Conservation (phyloP, 805 yeast species). For the Pichia nanzhaoensis region DNA sequence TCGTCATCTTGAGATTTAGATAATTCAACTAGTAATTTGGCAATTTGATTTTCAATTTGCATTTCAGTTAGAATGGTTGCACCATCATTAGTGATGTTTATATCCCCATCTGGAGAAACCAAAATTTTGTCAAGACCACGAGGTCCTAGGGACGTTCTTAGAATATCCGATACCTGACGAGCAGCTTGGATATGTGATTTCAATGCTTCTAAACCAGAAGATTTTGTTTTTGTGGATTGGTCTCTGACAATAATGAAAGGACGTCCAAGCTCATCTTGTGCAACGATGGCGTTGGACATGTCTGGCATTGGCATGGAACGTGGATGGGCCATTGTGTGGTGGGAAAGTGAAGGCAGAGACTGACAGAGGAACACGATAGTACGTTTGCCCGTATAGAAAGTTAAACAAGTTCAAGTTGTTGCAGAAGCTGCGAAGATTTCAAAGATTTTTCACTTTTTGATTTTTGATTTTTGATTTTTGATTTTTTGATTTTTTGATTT, state of each 20-base stretch:
- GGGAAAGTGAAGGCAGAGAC: background rate
- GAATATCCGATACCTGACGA: conserved; percentile 85
- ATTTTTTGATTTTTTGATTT: background rate
- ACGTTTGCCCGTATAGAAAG: too few relatives aligned
- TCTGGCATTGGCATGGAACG: conserved; percentile 62
- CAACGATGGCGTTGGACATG: conserved; percentile 95
- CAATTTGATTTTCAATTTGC: conserved; percentile 95
- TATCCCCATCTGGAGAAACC: conserved; percentile 94
- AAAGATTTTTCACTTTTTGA: too few relatives aligned
- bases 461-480: background rate
- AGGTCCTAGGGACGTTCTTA: conserved; percentile 92
- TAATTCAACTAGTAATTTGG: conserved; percentile 88
- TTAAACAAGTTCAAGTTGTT: too few relatives aligned
- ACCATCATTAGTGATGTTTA: conserved; percentile 97
- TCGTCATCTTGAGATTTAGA: conserved; percentile 96
- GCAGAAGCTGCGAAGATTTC: too few relatives aligned
- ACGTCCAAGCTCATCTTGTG: conserved; percentile 98
- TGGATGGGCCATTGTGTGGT: conserved; percentile 14
- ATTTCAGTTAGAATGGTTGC: conserved; percentile 94
- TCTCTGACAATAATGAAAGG: conserved; percentile 97
- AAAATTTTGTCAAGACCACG: conserved; percentile 97
- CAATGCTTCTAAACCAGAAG: conserved; percentile 75
- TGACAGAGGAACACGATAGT: too few relatives aligned
- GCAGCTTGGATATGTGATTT: conserved; percentile 92
- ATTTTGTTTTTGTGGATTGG: conserved; percentile 42